These are phyloP conservation scores for Aspergillus tamarii DNA, from an alignment of 2,329 filamentous ascomycete genomes.

Conservation along the genomic window DNA sequence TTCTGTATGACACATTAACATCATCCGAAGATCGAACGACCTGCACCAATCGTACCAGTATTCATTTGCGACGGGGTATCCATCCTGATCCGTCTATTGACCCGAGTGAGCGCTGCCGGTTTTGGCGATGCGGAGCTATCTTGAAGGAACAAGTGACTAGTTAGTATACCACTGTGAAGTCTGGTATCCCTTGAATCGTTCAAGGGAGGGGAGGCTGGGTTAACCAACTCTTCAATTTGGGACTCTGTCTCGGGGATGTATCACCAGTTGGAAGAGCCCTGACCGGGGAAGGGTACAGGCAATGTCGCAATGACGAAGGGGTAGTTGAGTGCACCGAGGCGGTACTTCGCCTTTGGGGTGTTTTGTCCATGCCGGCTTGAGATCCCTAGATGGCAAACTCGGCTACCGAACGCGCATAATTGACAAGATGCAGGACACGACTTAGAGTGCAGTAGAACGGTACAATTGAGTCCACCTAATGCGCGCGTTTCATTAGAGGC, in stretches of 20 bases:
- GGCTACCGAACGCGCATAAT: constrained; percentile 27
- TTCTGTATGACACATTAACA: constrained; percentile 23
- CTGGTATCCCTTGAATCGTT: constrained; percentile 13
- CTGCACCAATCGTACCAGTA: constrained; percentile 20
- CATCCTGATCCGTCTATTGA: constrained; percentile 37
- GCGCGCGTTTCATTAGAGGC: constrained; percentile 13
- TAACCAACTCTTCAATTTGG: constrained; percentile 29
- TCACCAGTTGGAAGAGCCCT: constrained; percentile 21
- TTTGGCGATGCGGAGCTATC: constrained; percentile 25
- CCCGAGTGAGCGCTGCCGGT: constrained; percentile 34
- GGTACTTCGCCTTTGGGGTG: constrained; percentile 29
- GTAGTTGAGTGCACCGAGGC: constrained; percentile 27
- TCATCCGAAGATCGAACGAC: not conserved
- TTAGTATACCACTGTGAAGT: constrained; percentile 20
- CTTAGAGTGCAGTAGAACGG: constrained; percentile 22
- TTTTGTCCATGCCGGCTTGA: constrained; percentile 30
- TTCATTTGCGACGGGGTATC: constrained; percentile 32
- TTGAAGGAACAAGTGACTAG: constrained; percentile 20
- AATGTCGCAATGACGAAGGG: constrained; percentile 27
- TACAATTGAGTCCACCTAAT: constrained; percentile 20
- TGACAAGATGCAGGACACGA: constrained; percentile 29
- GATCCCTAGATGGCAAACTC: constrained; percentile 15
- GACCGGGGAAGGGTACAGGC: constrained; percentile 29
- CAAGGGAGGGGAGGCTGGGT: constrained; percentile 9
- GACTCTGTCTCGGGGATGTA: constrained; percentile 23